Base-by-base conservation (phyloP, 352 stramenopile genomes). In the Phytopythium boreale region DNA sequence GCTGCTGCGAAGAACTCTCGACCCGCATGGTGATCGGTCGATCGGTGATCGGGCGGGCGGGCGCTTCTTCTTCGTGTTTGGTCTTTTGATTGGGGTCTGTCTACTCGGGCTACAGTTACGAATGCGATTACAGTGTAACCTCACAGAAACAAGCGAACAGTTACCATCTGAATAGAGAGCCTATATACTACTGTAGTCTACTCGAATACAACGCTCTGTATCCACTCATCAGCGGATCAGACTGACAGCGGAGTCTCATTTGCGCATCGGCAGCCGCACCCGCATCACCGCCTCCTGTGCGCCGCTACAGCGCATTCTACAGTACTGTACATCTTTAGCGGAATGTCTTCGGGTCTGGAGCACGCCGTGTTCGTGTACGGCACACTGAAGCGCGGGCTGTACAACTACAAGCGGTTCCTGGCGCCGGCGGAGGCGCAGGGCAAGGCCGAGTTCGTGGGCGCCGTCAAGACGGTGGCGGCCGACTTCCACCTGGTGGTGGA, bases 281-380 rank as follows among this genome's bases (percentile, higher is more conserved):
- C 31, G 31, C 31, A 36, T 36, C 31, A n/a, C n/a, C n/a, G n/a
- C n/a, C n/a, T n/a, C n/a, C n/a, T n/a, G n/a, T n/a, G n/a, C 2
- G 37, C 37, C 19, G 37, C 37, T 36, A 36, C 31, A 8, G 31
- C 31, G n/a, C 8, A 36, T 36, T 36, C 31, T 8, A 3, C 4
- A 8, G 4, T 36, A 3, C 4, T 36, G 31, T 8, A 3, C 31
- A 36, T 8, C 4, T 3, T 36, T 8, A 36, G 31, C 47, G 47
- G 4, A 9, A 55, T 55, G 47, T 2, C 24, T 22, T 46, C 53
- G n/a, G 10, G 52, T 20, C 61, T 73, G 20, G 65, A 79, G 53
- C 85, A 75, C 56, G 59, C 82, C 27, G 81, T 94, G 64, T 92
- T 90, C 62, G 84, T 94, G 31, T 92, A 94, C 62, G 85, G 84